Evolutionary conservation across 345 rosid genomes (phyloP), one percentile per base, ranked within the genome.

Genomic region (Murraya paniculata): DNA sequence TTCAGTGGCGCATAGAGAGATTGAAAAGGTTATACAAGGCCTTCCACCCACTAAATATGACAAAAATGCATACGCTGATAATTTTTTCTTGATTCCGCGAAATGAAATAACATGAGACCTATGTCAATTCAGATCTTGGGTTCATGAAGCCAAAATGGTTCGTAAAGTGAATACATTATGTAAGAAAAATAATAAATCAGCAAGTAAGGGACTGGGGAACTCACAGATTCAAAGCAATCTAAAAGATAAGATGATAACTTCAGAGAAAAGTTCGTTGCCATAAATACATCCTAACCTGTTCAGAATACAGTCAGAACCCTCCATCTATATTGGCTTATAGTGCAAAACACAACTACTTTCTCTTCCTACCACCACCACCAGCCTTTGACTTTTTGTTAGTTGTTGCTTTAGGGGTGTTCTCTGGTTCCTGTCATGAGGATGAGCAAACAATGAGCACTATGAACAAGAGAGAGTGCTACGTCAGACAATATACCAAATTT

Each of bases 301-400:
- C 62, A 78, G 9, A 25, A 53, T 27, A 55, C 53, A 25, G 48
- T n/a, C 36, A 7, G 75, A 68, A 13, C 66, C 61, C n/a, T 55
- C 72, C 36, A 14, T 62, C 31, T 33, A 38, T 56, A 19, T 67
- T 21, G 33, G 53, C 64, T 61, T 64, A 67, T 25, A 50, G 31
- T 16, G 39, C 59, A 59, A 68, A 28, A 73, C 57, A 65, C 58
- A 55, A 73, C 80, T 86, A 86, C 68, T 91, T 82, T 89, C 87
- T 92, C 87, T 87, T 93, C 87, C 70, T 89, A n/a, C 81, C 93
- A 78, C 93, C 93, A 77, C 93, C 90, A 77, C 85, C 88, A 69
- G 83, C 91, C 85, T 91, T 92, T 7, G 86, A 38, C 84, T 90
- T 94, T 78, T 91, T 92, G 78, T 83, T 89, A 70, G 77, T 27